A percentile compares a stretch with the other conserved stretches of the same genome.
These are phyloP conservation scores for Pelargonium citronellum DNA, from an alignment of 441 rosid species.

Conservation along the genomic window DNA sequence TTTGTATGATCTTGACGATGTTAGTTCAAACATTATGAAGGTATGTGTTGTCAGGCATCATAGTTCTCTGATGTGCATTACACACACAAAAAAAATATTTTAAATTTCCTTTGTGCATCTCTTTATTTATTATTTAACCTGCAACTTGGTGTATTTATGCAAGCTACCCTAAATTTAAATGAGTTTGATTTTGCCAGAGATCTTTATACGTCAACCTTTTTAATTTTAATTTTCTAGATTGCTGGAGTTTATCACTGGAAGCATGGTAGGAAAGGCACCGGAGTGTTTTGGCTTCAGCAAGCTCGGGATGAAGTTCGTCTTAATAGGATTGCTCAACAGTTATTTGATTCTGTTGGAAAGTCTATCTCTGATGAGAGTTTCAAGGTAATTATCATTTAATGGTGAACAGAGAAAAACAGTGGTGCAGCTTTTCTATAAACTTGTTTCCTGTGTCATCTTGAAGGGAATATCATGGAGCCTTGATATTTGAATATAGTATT, in stretches of 20 bases:
- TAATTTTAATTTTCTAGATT: constrained; percentile 40
- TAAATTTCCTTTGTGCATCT: background rate
- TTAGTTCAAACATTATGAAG: constrained; percentile 77
- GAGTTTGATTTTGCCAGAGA: background rate
- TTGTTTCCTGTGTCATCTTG: background rate
- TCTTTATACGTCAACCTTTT: background rate
- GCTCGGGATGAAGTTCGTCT: constrained; percentile 68
- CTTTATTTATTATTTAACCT: constrained; percentile 7
- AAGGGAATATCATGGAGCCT: background rate
- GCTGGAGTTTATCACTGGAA: constrained; percentile 92
- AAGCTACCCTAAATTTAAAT: background rate
- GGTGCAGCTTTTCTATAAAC: background rate
- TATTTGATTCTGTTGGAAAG: constrained; percentile 89
- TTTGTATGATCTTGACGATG: constrained; percentile 56
- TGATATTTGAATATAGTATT: constrained; percentile 4
- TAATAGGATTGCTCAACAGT: constrained; percentile 71
- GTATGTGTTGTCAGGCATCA: constrained; percentile 32
- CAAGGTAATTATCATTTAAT: constrained; percentile 42
- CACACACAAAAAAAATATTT: background rate
- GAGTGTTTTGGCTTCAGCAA: constrained; percentile 89
- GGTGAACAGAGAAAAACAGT: constrained; percentile 1
- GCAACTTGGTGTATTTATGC: background rate
- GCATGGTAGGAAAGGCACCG: constrained; percentile 87
- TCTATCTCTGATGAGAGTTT: constrained; percentile 84
- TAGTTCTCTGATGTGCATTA: constrained; percentile 7